Base-by-base conservation (phyloP, 345 rosid genomes). In the Kernera saxatilis region DNA sequence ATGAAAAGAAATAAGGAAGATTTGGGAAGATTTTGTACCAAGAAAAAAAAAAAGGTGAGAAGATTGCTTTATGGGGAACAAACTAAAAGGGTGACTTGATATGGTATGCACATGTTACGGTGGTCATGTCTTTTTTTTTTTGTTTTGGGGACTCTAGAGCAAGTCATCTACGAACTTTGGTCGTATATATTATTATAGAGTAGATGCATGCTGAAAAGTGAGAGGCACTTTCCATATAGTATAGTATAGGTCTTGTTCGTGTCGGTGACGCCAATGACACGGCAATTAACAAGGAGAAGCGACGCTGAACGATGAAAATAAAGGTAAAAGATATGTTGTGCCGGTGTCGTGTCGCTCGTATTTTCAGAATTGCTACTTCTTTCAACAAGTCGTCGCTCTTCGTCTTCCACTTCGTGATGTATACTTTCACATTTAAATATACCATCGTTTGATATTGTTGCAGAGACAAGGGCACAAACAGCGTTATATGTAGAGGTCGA, bases 1-100 rank as follows among this genome's bases (percentile, higher is more conserved):
- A 62, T 53, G 79, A 62, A 75, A 69, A 75, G 79, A 75, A 75
- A 69, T 62, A 53, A 52, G 57, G 66, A 61, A 75, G 79, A 75
- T 69, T 60, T 75, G 74, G 56, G 51, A 69, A 69, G 79, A 69
- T 75, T 69, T 75, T 75, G 64, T 61, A 69, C 69, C 69, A 69
- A 68, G 65, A 57, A 69, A 53, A 72, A 59, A 70, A 45, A 64
- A 54, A 46, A 48, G 14, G 58, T 29, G 63, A 27, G 22, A 53
- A 69, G 32, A 62, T 43, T 61, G 36, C 74, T 75, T 75, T 69
- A 43, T 53, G 64, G 70, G 74, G 79, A 68, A 69, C 70, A 75
- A 69, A 62, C 79, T 69, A 75, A 75, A 75, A 62, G 79, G 26
- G 57, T 62, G 74, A 67, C 61, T 73, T 66, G 77, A 66, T 67